Percentiles rank a stretch among this genome's conserved stretches.
Conservation (phyloP, 768 basidiomycete species). For the Termitomyces sp. region DNA sequence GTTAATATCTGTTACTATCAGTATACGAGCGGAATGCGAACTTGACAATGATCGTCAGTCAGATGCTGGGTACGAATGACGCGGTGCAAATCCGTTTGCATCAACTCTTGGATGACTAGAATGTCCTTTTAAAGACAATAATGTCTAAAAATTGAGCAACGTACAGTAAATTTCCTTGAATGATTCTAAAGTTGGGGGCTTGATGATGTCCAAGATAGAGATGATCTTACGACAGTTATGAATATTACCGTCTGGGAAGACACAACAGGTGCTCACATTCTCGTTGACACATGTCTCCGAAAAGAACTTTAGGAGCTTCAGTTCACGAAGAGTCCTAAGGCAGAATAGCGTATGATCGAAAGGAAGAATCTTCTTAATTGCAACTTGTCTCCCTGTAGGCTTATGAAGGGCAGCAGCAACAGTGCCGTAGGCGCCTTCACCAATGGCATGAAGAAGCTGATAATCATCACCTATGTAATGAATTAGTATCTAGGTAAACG, state of each 20-base stretch:
- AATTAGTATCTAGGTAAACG: neutral
- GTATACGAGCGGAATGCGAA: constrained; percentile 18
- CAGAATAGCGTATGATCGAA: constrained; percentile 94
- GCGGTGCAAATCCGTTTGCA: constrained; percentile 89
- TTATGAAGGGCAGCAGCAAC: constrained; percentile 86
- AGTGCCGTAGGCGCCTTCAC: constrained; percentile 87
- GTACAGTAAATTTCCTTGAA: constrained; percentile 88
- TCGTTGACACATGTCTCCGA: constrained; percentile 76
- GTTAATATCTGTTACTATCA: neutral
- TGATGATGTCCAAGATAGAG: constrained; percentile 87
- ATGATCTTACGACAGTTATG: constrained; percentile 56
- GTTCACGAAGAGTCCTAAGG: constrained; percentile 81
- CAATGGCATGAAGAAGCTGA: constrained; percentile 66
- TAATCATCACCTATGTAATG: constrained; percentile 56
- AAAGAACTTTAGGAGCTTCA: constrained; percentile 86
- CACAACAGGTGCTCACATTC: constrained; percentile 43
- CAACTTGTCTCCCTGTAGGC: constrained; percentile 77
- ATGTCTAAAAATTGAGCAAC: constrained; percentile 11
- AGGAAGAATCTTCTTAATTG: constrained; percentile 93
- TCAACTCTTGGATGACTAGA: constrained; percentile 77
- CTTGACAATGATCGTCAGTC: constrained; percentile 87
- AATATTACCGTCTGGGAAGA: constrained; percentile 1
- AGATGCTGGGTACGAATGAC: constrained; percentile 88
- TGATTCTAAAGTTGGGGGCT: constrained; percentile 62
- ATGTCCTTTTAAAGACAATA: constrained; percentile 1